A percentile compares a stretch with the other conserved stretches of the same genome.
These are phyloP conservation scores for Chlorella sp. DNA, from an alignment of 139 green algal species.

Conservation along the genomic window DNA sequence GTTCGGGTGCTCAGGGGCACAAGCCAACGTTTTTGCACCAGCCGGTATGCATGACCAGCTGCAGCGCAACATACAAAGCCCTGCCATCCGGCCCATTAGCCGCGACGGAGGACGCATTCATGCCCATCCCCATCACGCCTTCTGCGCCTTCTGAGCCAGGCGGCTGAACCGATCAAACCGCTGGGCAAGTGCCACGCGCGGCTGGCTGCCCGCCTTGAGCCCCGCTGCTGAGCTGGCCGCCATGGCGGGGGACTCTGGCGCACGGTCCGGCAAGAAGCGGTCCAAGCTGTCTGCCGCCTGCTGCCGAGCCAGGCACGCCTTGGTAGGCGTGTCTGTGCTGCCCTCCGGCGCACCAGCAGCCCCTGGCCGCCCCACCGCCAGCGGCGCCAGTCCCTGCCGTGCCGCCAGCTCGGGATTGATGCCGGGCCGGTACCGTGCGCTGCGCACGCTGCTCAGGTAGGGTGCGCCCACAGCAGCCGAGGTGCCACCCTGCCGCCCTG, in stretches of 20 bases:
- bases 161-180: neutral
- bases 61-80: too few species aligned
- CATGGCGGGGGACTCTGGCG: neutral
- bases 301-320: neutral
- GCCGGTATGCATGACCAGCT: too few species aligned
- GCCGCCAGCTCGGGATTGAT: neutral
- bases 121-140: too few species aligned
- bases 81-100: too few species aligned
- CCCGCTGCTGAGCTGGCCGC: neutral
- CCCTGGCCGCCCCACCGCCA: neutral
- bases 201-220: neutral
- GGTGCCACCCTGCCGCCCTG: neutral
- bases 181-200: neutral
- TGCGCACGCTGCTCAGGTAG: slow-evolving; percentile 9
- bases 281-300: neutral
- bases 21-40: too few species aligned
- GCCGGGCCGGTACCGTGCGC: slow-evolving; percentile 25
- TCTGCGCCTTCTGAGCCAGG: too few species aligned
- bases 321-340: slow-evolving; percentile 18
- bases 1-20: too few species aligned
- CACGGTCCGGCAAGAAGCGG: neutral
- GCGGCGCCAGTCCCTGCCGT: neutral
- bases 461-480: neutral
- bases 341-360: neutral
- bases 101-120: too few species aligned